Evolutionary conservation across 1,139 yeast genomes (phyloP), one percentile per base, ranked within the genome.

Genomic region (Hansenula anomala): DNA sequence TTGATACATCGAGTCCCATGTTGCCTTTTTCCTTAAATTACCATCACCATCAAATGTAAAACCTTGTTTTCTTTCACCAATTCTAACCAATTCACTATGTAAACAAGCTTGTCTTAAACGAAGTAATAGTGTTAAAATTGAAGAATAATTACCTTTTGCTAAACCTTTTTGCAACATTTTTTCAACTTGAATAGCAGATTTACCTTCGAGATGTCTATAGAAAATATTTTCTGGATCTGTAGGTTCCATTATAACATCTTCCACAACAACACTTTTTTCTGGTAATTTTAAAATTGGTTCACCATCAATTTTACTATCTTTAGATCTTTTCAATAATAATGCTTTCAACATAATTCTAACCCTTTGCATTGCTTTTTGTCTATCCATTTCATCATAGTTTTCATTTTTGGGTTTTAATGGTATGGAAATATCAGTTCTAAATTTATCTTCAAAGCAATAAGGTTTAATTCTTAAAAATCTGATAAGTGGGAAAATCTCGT

Each of bases 91-190:
- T 51, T 75, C 80, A 31, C 81, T 78, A 60, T 92, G 97, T 52
- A 90, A 81, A 56, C 97, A 87, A 3, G 96, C 94, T 61, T 92
- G 97, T 44, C 98, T 72, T 51, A 92, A 68, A 37, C 97, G 71
- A 34, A 90, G 64, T 43, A 92, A 69, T 51, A 90, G 63, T 0
- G 89, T 80, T 50, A 92, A 72, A 41, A 88, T 80, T 42, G 73
- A 73, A 6, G 83, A 72, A 53, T 75, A 78, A 38, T 69, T 63
- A 30, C 75, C 73, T 34, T 51, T 55, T 12, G 57, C 60, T 18
- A 40, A 42, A 31, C 57, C 59, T 19, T 59, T 52, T 23, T 51
- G 49, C 40, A 64, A 44, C 12, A 65, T 41, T 18, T 25, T 34
- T 30, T 37, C 30, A 1, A 94, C 94, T 38, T 73, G 65, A 34